These are phyloP conservation scores for Hemisphaericaspora subhashii DNA, from an alignment of 1,139 yeast genomes.

Conservation along the genomic window DNA sequence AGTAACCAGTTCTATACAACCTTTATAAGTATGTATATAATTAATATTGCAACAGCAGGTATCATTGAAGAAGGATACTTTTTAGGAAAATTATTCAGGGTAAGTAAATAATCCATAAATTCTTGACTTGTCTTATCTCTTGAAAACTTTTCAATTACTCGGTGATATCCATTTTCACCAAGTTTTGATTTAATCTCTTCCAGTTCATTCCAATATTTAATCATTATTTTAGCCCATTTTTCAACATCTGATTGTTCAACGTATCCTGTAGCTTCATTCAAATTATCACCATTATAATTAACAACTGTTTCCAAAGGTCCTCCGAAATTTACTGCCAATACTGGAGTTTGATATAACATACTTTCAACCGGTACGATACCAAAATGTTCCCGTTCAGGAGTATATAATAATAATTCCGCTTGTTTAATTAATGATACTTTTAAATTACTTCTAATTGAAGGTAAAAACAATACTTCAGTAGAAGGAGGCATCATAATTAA, in stretches of 20 bases:
- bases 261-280: conserved; percentile 70
- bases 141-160: conserved; percentile 58
- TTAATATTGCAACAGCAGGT: conserved; percentile 9
- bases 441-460: conserved; percentile 68
- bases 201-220: conserved; percentile 36
- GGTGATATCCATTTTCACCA: conserved; percentile 50
- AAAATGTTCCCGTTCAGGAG: conserved; percentile 91
- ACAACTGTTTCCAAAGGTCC: conserved; percentile 89
- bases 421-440: conserved; percentile 63
- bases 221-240: conserved; percentile 65
- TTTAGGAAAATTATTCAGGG: not conserved
- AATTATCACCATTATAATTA: conserved; percentile 38
- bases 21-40: conserved; percentile 8
- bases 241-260: conserved; percentile 53
- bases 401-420: conserved; percentile 69
- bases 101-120: conserved; percentile 33
- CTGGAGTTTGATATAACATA: conserved; percentile 81
- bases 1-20: conserved; percentile 1
- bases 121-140: conserved; percentile 60
- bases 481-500: conserved; percentile 35
- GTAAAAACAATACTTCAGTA: conserved; percentile 68
- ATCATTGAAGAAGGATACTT: not conserved
- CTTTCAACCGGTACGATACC: conserved; percentile 98
- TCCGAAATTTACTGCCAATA: conserved; percentile 82
- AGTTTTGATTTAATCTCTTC: conserved; percentile 30